Percentiles rank a stretch among this genome's conserved stretches.
Evolutionary conservation across 2,329 filamentous ascomycete species (phyloP).

Genomic region (Clarireedia monteithiana): DNA sequence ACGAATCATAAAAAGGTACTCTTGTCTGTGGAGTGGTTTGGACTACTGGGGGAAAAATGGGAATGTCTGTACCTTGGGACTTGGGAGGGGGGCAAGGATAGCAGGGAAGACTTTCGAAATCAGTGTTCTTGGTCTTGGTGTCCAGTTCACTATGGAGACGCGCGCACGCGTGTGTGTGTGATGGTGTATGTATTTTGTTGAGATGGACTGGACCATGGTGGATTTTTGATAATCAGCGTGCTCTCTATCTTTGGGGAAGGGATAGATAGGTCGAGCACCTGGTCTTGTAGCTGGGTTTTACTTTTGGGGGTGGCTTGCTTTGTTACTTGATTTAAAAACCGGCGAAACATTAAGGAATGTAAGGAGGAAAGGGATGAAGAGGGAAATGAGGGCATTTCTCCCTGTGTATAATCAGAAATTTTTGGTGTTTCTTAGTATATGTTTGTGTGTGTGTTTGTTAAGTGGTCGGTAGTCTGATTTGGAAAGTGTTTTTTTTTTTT

Average conservation of each 20-base stretch:
- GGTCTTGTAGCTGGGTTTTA: not conserved
- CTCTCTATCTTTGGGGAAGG: not conserved
- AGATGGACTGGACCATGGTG: not conserved
- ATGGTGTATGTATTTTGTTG: not conserved
- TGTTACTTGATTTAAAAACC: not conserved
- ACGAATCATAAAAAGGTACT: slow-evolving; percentile 2
- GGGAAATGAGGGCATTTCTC: not conserved
- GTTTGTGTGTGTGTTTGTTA: not conserved
- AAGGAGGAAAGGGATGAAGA: not conserved
- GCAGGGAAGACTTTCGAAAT: not conserved
- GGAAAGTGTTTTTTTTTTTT: not conserved
- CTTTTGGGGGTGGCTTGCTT: not conserved
- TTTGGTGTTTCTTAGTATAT: not conserved
- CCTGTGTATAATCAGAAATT: slow-evolving; percentile 9
- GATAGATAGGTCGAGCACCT: slow-evolving; percentile 1
- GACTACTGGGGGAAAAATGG: not conserved
- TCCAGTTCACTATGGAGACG: not conserved
- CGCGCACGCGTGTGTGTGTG: not conserved
- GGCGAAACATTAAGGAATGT: not conserved
- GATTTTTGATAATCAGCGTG: not conserved
- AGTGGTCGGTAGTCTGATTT: not conserved
- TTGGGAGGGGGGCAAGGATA: not conserved
- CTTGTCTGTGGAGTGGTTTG: slow-evolving; percentile 2
- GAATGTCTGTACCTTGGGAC: slow-evolving; percentile 3
- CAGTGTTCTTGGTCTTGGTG: not conserved